Evolutionary conservation across 73 alveolate species (phyloP), one percentile per base, ranked within the genome.

Genomic region (Paraurostyla sp.): DNA sequence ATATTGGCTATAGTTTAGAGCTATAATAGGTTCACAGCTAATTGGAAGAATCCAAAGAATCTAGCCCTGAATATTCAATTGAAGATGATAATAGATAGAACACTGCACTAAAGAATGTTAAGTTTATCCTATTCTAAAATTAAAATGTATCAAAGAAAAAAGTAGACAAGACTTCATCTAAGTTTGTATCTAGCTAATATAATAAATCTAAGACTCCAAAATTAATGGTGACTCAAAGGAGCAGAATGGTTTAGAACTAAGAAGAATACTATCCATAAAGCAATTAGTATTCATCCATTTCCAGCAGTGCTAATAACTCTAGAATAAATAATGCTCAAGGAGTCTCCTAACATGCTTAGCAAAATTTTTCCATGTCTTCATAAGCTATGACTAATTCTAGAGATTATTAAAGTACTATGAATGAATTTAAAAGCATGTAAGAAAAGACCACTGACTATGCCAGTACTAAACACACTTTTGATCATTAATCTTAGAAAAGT

Each of bases 391-490:
- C 32, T 43, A 6, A 43, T 43, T 73, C 86, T 29, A 73, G 86
- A 32, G 86, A 73, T 45, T 32, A 33, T 25, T 48, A 45, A 48
- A 45, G 13, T 7, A 2, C 56, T 1, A 29, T n/a, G 25, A 15
- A 3, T 11, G 71, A 73, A 9, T 46, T 6, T 1, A 73, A 73
- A 35, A 30, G 71, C 27, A 29, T 43, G 41, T 4, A 23, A 45
- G 71, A 49, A 15, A 73, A 48, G 41, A 48, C 65, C 7, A 73
- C 42, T 22, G 86, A 73, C 33, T 45, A 73, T 27, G 48, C 46
- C 32, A 73, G 86, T 73, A 48, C 86, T 1, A 73, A 73, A 27
- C 13, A 73, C 50, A 73, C 86, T 45, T 73, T 73, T 25, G 86
- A 73, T 73, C 86, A 73, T 73, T 29, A 46, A 46, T 65, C 82